These are phyloP conservation scores for Petasospora fabianii DNA, from an alignment of 1,139 yeast genomes.

Conservation along the genomic window DNA sequence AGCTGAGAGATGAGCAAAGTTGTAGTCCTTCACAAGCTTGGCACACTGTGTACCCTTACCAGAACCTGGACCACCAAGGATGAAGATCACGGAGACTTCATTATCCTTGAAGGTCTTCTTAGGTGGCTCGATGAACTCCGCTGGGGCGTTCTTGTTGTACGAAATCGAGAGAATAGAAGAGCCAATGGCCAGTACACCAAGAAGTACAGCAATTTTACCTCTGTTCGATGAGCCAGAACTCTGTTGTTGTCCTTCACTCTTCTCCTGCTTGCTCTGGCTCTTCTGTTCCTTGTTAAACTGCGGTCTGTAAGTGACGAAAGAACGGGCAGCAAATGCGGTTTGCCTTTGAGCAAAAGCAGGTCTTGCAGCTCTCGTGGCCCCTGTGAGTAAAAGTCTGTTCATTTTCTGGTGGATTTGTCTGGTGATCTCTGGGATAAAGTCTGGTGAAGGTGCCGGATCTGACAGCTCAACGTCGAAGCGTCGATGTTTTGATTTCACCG, in stretches of 20 bases:
- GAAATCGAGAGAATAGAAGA: slow-evolving; percentile 44
- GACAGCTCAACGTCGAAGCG: no score
- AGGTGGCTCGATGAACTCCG: slow-evolving; percentile 47
- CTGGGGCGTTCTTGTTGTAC: slow-evolving; percentile 44
- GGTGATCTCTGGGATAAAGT: no score
- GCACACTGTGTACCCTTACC: slow-evolving; percentile 98
- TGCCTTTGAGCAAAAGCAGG: not conserved
- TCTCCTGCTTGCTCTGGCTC: slow-evolving; percentile 1
- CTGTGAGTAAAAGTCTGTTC: no score
- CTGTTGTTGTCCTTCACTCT: not conserved
- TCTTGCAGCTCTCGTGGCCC: slow-evolving; percentile 3
- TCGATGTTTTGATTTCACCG: no score
- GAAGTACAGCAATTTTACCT: slow-evolving; percentile 28
- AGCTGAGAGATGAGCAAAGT: slow-evolving; percentile 86
- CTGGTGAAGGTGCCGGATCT: no score
- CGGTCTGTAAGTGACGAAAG: slow-evolving; percentile 5
- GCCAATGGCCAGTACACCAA: slow-evolving; percentile 38
- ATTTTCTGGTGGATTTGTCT: no score
- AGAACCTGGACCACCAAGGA: slow-evolving; percentile 82
- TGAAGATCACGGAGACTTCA: slow-evolving; percentile 77
- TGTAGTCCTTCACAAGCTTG: slow-evolving; percentile 71
- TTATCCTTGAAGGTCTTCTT: slow-evolving; percentile 48
- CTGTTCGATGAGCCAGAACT: slow-evolving; percentile 15
- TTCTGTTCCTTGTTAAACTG: slow-evolving; percentile 6
- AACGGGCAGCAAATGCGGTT: slow-evolving; percentile 3